Conservation (phyloP, 192 early-diverging fungal species). For the Rhizophagus sp. region DNA sequence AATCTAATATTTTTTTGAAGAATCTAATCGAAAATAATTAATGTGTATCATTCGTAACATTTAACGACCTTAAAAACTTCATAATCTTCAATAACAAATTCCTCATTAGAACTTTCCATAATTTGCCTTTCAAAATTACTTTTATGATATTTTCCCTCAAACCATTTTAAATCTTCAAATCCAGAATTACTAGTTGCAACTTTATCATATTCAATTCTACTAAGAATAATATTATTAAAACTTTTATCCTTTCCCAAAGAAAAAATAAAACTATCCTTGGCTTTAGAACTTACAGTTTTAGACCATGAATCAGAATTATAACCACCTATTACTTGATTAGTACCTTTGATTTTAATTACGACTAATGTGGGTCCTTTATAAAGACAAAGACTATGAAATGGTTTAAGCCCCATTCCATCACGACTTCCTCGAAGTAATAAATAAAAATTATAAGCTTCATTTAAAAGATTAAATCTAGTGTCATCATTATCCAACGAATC, state of each 20-base stretch:
- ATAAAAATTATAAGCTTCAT: background rate
- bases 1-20: too few relatives aligned
- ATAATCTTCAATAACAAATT: background rate
- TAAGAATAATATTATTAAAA: slow-evolving; percentile 33
- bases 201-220: slow-evolving; percentile 37
- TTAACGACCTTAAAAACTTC: background rate
- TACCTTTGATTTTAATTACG: background rate
- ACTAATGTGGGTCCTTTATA: background rate
- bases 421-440: background rate
- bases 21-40: too few relatives aligned
- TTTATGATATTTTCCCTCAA: background rate
- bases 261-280: slow-evolving; percentile 7
- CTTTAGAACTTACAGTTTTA: background rate
- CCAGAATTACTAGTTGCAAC: background rate
- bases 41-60: background rate
- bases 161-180: background rate
- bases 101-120: background rate
- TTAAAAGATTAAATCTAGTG: background rate
- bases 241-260: background rate
- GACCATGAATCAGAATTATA: background rate
- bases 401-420: background rate
- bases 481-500: background rate
- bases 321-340: slow-evolving; percentile 13
- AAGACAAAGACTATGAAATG: background rate
- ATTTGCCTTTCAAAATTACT: background rate